phyloP scores from a whole-genome alignment of 192 early-diverging fungal species.

The Coemansia sp. region DNA sequence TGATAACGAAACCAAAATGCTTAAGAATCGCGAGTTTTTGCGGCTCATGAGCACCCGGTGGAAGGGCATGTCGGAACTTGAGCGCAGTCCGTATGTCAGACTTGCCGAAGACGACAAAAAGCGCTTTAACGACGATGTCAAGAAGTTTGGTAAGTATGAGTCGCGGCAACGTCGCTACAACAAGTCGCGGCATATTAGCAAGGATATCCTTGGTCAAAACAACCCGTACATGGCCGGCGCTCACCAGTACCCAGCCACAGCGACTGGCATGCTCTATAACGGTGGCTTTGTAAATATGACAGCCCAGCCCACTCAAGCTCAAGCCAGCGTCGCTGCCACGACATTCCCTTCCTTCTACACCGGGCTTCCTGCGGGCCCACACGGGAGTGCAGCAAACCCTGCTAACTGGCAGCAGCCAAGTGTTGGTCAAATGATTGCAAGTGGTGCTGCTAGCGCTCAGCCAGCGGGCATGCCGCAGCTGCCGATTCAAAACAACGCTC shows the following conservation, averaged over 20 bases:
- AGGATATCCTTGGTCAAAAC: not conserved
- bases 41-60: slow-evolving; percentile 55
- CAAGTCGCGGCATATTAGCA: slow-evolving; percentile 15
- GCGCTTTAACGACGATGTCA: slow-evolving; percentile 48
- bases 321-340: not conserved
- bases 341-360: slow-evolving; percentile 8
- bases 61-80: slow-evolving; percentile 43
- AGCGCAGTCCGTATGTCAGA: slow-evolving; percentile 39
- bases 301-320: not conserved
- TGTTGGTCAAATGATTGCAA: not conserved
- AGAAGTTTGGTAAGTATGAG: slow-evolving; percentile 52
- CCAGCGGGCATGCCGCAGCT: slow-evolving; percentile 4
- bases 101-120: slow-evolving; percentile 51
- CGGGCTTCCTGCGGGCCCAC: not conserved
- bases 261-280: not conserved
- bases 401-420: slow-evolving; percentile 5
- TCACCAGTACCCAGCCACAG: not conserved
- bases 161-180: slow-evolving; percentile 50
- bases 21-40: slow-evolving; percentile 57
- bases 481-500: not conserved
- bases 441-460: not conserved
- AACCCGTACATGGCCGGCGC: not conserved
- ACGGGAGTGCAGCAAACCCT: not conserved
- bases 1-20: slow-evolving; percentile 37
- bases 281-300: not conserved